Evolutionary conservation across 306 rosid genomes (phyloP).

Genomic region (Pueraria montana): DNA sequence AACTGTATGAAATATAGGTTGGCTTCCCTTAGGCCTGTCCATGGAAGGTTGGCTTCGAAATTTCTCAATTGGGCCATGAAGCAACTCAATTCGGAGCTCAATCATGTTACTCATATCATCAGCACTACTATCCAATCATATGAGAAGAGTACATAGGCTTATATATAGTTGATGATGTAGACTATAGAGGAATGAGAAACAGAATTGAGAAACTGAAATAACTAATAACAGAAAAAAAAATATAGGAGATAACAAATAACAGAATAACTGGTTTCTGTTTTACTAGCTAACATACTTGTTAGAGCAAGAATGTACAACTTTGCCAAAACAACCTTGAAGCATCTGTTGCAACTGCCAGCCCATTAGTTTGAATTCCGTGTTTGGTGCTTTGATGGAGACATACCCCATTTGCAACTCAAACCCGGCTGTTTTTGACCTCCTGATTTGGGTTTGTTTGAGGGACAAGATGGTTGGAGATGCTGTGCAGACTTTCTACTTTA

Average conservation of each 20-base stretch:
- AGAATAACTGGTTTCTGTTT: too few relatives aligned
- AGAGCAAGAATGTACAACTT: constrained; percentile 72
- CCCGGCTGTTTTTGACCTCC: constrained; percentile 78
- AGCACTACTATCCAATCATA: constrained; percentile 59
- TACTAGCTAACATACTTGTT: constrained; percentile 59
- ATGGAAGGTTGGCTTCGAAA: constrained; percentile 75
- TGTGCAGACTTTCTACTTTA: constrained; percentile 60
- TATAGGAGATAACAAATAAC: too few relatives aligned
- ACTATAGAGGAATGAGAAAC: too few relatives aligned
- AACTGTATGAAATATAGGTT: constrained; percentile 72
- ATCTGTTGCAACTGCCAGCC: constrained; percentile 53
- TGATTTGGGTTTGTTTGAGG: constrained; percentile 66
- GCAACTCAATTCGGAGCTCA: constrained; percentile 73
- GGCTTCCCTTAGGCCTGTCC: constrained; percentile 76
- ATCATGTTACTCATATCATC: constrained; percentile 64
- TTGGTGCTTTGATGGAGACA: constrained; percentile 72
- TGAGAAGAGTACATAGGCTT: too few relatives aligned
- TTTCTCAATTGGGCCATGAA: constrained; percentile 71
- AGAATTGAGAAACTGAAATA: too few relatives aligned
- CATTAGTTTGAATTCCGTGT: constrained; percentile 58
- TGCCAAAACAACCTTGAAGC: constrained; percentile 65
- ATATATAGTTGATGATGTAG: too few relatives aligned
- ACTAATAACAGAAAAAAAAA: too few relatives aligned
- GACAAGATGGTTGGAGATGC: constrained; percentile 69
- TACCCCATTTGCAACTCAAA: constrained; percentile 74